Conservation (phyloP, 352 stramenopile genomes). For the Globisporangium middletonii region DNA sequence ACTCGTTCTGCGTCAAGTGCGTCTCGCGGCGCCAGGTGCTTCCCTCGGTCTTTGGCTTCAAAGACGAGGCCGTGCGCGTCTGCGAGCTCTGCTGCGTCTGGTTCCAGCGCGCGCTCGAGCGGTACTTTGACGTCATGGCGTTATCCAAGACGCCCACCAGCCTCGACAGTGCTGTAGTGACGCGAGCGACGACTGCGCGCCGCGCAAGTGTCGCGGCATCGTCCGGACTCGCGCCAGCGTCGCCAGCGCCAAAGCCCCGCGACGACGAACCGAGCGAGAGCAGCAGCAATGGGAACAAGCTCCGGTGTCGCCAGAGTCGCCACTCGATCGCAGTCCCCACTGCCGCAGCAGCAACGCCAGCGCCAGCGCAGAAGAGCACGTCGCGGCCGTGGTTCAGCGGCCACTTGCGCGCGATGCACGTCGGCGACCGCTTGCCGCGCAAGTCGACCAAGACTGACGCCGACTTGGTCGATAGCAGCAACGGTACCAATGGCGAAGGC, state of each 20-base stretch:
- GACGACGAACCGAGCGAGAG: slow-evolving; percentile 16
- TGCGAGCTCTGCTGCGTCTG: slow-evolving; percentile 57
- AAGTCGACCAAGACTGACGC: slow-evolving; percentile 39
- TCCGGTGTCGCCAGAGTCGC: slow-evolving; percentile 15
- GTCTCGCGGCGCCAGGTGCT: slow-evolving; percentile 46
- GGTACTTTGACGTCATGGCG: slow-evolving; percentile 60
- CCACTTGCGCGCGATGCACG: slow-evolving; percentile 65
- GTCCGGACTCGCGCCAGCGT: background rate
- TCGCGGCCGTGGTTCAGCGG: slow-evolving; percentile 58
- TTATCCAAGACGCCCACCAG: slow-evolving; percentile 16
- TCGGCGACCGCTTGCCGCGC: slow-evolving; percentile 46
- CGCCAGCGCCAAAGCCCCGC: slow-evolving; percentile 18
- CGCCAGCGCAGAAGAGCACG: slow-evolving; percentile 12
- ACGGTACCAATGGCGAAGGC: slow-evolving; percentile 1
- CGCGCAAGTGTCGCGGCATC: background rate
- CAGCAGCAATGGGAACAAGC: slow-evolving; percentile 14
- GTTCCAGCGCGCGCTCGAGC: slow-evolving; percentile 64
- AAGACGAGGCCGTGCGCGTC: slow-evolving; percentile 36
- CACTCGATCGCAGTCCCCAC: slow-evolving; percentile 20
- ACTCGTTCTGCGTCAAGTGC: slow-evolving; percentile 62
- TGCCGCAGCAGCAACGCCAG: background rate
- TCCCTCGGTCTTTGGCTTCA: slow-evolving; percentile 50
- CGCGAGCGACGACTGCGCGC: background rate
- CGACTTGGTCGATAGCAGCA: slow-evolving; percentile 1
- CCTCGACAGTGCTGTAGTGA: background rate